These are phyloP conservation scores for Mycena citricolor DNA, from an alignment of 1,284 basidiomycete genomes.

Conservation along the genomic window DNA sequence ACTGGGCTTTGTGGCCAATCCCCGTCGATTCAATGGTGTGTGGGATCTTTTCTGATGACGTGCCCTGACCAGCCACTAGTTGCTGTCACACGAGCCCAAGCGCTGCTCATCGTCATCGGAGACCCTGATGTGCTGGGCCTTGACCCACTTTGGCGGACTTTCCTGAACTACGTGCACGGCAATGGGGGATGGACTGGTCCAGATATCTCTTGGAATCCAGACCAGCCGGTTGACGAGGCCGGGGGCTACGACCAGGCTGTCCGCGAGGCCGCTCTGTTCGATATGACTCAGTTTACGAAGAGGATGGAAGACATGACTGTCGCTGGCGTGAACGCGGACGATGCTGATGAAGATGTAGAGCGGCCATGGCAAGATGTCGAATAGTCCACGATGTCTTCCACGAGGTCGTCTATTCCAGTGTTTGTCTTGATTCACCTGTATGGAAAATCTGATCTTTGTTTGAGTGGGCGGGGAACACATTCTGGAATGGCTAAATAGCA, in stretches of 20 bases:
- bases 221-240: conserved; percentile 35
- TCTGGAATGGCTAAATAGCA: too few relatives aligned
- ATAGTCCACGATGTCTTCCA: too few relatives aligned
- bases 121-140: conserved; percentile 51
- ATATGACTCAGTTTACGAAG: conserved; percentile 53
- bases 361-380: conserved; percentile 52
- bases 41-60: too few relatives aligned
- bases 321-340: conserved; percentile 35
- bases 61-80: too few relatives aligned
- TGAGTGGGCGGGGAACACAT: too few relatives aligned
- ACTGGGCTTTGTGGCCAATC: conserved; percentile 54
- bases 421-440: too few relatives aligned
- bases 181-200: conserved; percentile 54
- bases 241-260: conserved; percentile 39
- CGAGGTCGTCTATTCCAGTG: too few relatives aligned
- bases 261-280: conserved; percentile 35
- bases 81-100: conserved; percentile 56
- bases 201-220: conserved; percentile 50
- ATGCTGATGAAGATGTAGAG: conserved; percentile 47
- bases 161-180: conserved; percentile 50
- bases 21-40: conserved; percentile 63
- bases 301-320: conserved; percentile 47
- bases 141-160: conserved; percentile 51
- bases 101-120: conserved; percentile 55
- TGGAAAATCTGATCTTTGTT: too few relatives aligned